Evolutionary conservation across 1,284 basidiomycete genomes (phyloP), one percentile per base, ranked within the genome.

Genomic region (Naganishia liquefaciens): DNA sequence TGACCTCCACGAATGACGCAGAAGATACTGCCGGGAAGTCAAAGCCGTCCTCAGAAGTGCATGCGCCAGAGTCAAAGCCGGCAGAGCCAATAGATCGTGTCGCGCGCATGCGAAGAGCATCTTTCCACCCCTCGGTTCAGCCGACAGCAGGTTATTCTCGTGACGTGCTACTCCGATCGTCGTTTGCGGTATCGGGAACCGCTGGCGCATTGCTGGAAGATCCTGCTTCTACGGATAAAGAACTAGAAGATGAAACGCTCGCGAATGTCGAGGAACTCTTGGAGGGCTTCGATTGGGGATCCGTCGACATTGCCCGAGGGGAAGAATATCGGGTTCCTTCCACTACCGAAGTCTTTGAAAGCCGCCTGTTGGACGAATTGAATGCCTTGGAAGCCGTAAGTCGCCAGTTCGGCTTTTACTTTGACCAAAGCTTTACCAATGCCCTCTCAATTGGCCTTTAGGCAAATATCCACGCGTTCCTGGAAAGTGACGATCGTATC

Each of bases 241-340:
- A 84, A 37, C 85, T 84, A 60, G 88, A 89, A 43, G 87, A 90
- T 70, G 90, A 88, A 6, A 90, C 90, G 5, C 84, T 96, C 77
- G 82, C 88, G 10, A 94, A 87, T 76, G 91, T 99, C 3, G 96
- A 99, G 75, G 96, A 99, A 76, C 94, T 99, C 91, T 83, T 99
- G 11, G 95, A 99, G 74, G 94, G 94, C 0, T 95, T 97, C 74
- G 95, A 99, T 76, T 98, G 92, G 93, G 67, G 37, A 43, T 55
- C 28, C 58, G 50, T 50, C 42, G 27, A 13, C 50, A 44, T 30
- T 44, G 33, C 11, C 46, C 57, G 2, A 70, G 44, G 52, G 9
- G 69, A 66, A n/a, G 68, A 71, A 6, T 62, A 66, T 37, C 75
- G 74, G 68, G 76, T 7, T 19, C 19, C 81, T 81, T 23, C 82